Conservation (phyloP, 805 yeast genomes). For the Zygotorulaspora danielsina region DNA sequence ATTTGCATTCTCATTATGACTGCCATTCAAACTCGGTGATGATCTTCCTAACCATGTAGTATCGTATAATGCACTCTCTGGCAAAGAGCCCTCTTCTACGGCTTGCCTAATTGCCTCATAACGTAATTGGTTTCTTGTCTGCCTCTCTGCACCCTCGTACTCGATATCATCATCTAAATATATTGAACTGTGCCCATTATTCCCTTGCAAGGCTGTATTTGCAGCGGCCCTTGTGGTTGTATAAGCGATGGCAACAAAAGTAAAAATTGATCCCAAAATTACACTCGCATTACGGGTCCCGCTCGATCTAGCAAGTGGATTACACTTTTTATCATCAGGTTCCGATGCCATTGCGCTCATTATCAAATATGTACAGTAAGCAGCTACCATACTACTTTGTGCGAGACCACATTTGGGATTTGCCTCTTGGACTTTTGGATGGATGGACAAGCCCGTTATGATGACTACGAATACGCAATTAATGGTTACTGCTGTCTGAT, state of each 20-base stretch:
- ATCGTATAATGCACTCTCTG: slow-evolving; percentile 84
- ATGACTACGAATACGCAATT: slow-evolving; percentile 64
- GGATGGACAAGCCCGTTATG: slow-evolving; percentile 66
- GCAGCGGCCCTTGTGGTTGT: slow-evolving; percentile 97
- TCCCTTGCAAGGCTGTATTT: slow-evolving; percentile 56
- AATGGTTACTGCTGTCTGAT: slow-evolving; percentile 77
- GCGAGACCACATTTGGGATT: slow-evolving; percentile 96
- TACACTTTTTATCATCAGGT: slow-evolving; percentile 90
- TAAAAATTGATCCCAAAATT: slow-evolving; percentile 85
- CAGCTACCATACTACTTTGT: slow-evolving; percentile 91
- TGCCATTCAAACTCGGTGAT: slow-evolving; percentile 31
- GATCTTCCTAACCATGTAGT: slow-evolving; percentile 49
- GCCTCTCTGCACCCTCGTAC: slow-evolving; percentile 42
- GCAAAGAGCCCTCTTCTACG: slow-evolving; percentile 92
- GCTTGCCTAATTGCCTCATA: slow-evolving; percentile 88
- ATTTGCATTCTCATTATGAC: slow-evolving; percentile 36
- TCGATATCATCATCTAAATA: slow-evolving; percentile 32
- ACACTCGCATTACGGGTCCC: slow-evolving; percentile 89
- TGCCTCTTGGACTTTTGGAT: slow-evolving; percentile 80
- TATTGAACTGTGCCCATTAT: slow-evolving; percentile 37
- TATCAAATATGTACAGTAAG: slow-evolving; percentile 86
- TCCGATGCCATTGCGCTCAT: slow-evolving; percentile 93
- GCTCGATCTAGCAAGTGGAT: slow-evolving; percentile 82
- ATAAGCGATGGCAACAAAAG: slow-evolving; percentile 92
- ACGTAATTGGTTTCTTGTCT: slow-evolving; percentile 64